Percentiles rank a stretch among this genome's conserved stretches.
Conservation (phyloP, 768 basidiomycete genomes). For the Lyophyllum semitale region DNA sequence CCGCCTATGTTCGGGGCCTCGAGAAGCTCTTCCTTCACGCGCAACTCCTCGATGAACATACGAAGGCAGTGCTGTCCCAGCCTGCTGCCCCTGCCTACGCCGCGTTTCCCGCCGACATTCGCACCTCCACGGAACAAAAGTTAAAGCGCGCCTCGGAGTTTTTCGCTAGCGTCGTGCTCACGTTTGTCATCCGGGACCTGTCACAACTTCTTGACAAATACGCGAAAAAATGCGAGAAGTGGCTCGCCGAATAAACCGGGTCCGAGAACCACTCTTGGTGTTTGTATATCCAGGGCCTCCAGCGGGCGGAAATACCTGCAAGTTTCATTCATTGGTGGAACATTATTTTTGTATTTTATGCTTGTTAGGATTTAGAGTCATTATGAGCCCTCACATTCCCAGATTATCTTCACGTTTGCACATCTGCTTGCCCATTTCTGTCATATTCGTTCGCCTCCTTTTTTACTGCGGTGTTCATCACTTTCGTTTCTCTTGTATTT, state of each 20-base stretch:
- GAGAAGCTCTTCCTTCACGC: constrained; percentile 70
- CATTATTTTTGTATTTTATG: constrained; percentile 18
- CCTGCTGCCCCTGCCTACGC: constrained; percentile 74
- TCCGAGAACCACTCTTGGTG: neutral
- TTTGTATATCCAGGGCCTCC: neutral
- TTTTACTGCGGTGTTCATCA: constrained; percentile 6
- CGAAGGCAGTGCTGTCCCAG: constrained; percentile 66
- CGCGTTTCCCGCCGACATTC: constrained; percentile 66
- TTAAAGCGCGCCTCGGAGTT: constrained; percentile 88
- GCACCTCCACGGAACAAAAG: constrained; percentile 66
- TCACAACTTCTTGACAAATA: constrained; percentile 90
- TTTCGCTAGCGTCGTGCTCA: constrained; percentile 84
- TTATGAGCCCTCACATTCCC: too few species aligned
- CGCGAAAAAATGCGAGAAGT: constrained; percentile 91
- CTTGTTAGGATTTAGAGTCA: constrained; percentile 10
- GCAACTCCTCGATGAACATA: constrained; percentile 87
- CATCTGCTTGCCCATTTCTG: constrained; percentile 14
- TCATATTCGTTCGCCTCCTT: neutral
- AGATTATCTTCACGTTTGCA: constrained; percentile 10
- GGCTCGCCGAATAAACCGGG: constrained; percentile 71
- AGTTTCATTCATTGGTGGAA: constrained; percentile 9
- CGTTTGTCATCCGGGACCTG: constrained; percentile 87
- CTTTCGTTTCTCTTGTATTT: constrained; percentile 8
- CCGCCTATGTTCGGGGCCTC: constrained; percentile 77
- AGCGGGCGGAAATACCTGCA: constrained; percentile 3